phyloP scores from a whole-genome alignment of 306 rosid genomes.

The Casuarina cunninghamiana region DNA sequence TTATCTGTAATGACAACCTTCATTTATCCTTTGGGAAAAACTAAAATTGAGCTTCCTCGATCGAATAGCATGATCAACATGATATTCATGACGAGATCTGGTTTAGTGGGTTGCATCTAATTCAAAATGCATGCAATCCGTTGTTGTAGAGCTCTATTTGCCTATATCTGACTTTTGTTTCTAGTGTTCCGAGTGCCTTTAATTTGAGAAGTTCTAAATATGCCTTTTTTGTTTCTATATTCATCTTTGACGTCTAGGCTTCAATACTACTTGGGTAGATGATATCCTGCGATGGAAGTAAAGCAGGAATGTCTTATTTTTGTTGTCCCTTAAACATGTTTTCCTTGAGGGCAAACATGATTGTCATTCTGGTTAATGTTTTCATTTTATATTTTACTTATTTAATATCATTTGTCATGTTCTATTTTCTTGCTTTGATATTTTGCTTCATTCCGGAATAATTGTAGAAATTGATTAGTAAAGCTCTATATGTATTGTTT shows the following conservation, averaged over 20 bases:
- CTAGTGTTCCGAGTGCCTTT: background rate
- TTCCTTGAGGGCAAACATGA: background rate
- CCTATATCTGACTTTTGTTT: background rate
- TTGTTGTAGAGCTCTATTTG: background rate
- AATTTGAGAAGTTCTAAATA: background rate
- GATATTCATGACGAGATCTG: background rate
- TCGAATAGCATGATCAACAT: background rate
- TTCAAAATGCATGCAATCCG: background rate
- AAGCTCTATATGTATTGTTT: background rate
- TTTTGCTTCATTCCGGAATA: background rate
- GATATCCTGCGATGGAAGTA: background rate
- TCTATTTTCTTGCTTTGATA: background rate
- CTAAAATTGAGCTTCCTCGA: too few relatives aligned
- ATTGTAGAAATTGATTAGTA: background rate
- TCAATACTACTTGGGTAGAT: background rate
- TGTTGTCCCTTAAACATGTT: background rate
- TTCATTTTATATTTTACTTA: background rate
- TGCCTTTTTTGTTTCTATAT: background rate
- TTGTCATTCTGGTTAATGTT: background rate
- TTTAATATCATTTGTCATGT: background rate
- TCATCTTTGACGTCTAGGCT: background rate
- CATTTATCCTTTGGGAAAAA: background rate
- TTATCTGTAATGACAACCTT: background rate
- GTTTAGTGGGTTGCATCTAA: background rate
- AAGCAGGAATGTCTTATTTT: background rate